A percentile compares a stretch with the other conserved stretches of the same genome.
Conservation (phyloP, 129 eudicot species). For the Helichrysum umbraculigerum region DNA sequence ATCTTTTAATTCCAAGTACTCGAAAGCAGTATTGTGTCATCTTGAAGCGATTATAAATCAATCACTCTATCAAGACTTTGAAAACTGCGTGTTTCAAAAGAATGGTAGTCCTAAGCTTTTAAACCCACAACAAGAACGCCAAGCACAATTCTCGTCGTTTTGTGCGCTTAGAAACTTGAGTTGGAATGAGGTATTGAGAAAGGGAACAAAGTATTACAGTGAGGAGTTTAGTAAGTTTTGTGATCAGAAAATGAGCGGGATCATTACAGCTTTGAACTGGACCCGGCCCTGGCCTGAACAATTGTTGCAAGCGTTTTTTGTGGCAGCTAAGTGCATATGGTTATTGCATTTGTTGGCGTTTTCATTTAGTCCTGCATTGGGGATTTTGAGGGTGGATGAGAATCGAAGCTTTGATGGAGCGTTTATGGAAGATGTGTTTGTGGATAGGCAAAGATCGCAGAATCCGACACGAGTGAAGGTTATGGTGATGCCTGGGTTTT, state of each 20-base stretch:
- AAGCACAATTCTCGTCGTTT: slow-evolving; percentile 63
- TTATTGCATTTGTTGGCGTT: slow-evolving; percentile 86
- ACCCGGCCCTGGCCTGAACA: slow-evolving; percentile 93
- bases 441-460: slow-evolving; percentile 50
- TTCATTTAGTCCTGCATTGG: slow-evolving; percentile 65
- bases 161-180: slow-evolving; percentile 73
- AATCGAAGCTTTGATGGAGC: slow-evolving; percentile 50
- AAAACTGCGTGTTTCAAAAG: slow-evolving; percentile 73
- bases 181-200: slow-evolving; percentile 88
- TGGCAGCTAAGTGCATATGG: slow-evolving; percentile 95
- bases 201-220: slow-evolving; percentile 91
- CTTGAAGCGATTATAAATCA: slow-evolving; percentile 84
- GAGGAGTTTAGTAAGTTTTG: slow-evolving; percentile 93
- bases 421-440: slow-evolving; percentile 72
- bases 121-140: slow-evolving; percentile 65
- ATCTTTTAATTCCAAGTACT: slow-evolving; percentile 56
- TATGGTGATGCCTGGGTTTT: slow-evolving; percentile 90
- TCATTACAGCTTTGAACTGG: slow-evolving; percentile 64
- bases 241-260: slow-evolving; percentile 86
- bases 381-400: slow-evolving; percentile 73
- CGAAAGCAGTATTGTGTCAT: slow-evolving; percentile 65
- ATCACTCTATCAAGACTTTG: slow-evolving; percentile 81
- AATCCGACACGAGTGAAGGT: slow-evolving; percentile 60
- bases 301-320: slow-evolving; percentile 81
- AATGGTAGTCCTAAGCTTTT: slow-evolving; percentile 66